phyloP scores from a whole-genome alignment of 2,329 filamentous ascomycete genomes.

The Rhynchosporium secalis region DNA sequence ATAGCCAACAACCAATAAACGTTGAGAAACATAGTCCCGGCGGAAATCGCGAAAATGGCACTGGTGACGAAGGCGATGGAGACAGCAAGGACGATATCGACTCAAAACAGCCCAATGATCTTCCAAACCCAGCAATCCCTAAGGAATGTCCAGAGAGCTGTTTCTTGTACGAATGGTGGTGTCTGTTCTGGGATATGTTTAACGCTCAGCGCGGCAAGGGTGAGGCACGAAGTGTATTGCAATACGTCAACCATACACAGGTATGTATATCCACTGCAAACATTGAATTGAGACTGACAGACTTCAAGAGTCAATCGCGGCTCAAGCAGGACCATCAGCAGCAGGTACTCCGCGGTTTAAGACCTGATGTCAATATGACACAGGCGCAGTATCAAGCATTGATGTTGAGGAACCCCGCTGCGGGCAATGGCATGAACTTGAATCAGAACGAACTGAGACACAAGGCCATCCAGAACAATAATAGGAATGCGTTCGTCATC shows the following conservation, averaged over 20 bases:
- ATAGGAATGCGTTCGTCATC: constrained; percentile 64
- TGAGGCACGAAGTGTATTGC: constrained; percentile 63
- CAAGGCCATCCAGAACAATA: constrained; percentile 79
- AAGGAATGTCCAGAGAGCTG: constrained; percentile 67
- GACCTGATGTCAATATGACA: constrained; percentile 55
- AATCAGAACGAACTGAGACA: constrained; percentile 66
- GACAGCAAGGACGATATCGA: constrained; percentile 78
- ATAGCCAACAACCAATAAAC: constrained; percentile 66
- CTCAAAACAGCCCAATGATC: constrained; percentile 72
- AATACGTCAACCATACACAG: constrained; percentile 82
- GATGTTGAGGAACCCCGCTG: constrained; percentile 65
- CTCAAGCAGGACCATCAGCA: constrained; percentile 75
- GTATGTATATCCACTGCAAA: constrained; percentile 51
- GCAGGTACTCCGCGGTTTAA: constrained; percentile 72
- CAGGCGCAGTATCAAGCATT: constrained; percentile 55
- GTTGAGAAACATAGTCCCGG: constrained; percentile 68
- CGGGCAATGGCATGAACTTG: constrained; percentile 54
- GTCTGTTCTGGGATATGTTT: constrained; percentile 95
- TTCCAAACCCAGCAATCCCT: constrained; percentile 73
- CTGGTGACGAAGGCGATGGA: constrained; percentile 77
- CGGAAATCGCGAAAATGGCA: constrained; percentile 66
- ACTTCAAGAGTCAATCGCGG: constrained; percentile 62
- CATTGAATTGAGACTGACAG: constrained; percentile 30
- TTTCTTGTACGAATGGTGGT: constrained; percentile 98
- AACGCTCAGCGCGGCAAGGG: constrained; percentile 72